Evolutionary conservation across 768 basidiomycete species (phyloP).

Genomic region (Hemileccinum impolitum): DNA sequence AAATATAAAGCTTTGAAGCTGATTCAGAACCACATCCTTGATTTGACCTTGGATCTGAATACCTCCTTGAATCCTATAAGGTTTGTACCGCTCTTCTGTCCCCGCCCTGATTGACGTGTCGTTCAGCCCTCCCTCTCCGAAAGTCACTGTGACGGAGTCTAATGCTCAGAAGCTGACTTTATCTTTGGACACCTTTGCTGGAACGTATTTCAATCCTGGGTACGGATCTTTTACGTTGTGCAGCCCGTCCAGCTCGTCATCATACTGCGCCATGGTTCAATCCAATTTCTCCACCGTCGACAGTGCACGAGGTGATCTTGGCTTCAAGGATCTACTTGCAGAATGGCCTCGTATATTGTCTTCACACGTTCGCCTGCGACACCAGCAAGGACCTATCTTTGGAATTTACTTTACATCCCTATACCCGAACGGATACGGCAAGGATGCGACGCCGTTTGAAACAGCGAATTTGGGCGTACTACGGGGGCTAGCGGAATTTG

Average conservation of each 20-base stretch:
- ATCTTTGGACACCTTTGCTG: constrained; percentile 29
- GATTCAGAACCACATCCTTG: constrained; percentile 20
- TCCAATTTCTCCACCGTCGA: constrained; percentile 29
- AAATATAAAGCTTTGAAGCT: constrained; percentile 10
- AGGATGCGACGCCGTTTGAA: constrained; percentile 33
- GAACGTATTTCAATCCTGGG: constrained; percentile 36
- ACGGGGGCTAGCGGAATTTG: constrained; percentile 18
- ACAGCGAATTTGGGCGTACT: constrained; percentile 3
- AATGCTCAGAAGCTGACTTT: not conserved
- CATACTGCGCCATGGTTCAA: constrained; percentile 23
- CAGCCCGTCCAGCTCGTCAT: constrained; percentile 20
- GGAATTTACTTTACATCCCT: constrained; percentile 20
- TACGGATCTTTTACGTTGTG: constrained; percentile 40
- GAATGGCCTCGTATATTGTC: constrained; percentile 34
- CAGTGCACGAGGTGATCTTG: not conserved
- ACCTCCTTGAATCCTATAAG: not conserved
- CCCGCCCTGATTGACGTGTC: not conserved
- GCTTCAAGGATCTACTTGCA: constrained; percentile 24
- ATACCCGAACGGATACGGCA: constrained; percentile 39
- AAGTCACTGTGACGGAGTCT: too few relatives aligned
- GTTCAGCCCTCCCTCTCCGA: not conserved
- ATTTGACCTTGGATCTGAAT: constrained; percentile 18
- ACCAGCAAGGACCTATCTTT: constrained; percentile 20
- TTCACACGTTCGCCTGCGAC: constrained; percentile 35
- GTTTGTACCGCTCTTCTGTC: not conserved